These are phyloP conservation scores for thale cress (Arabidopsis thaliana) DNA, from an alignment of 345 rosid genomes.

Conservation along the genomic window TAIR10.1 NC_003076.8:2844001-2844500, in stretches of 20 bases:
- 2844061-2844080: slow-evolving; percentile 98
- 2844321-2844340: neutral
- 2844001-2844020: slow-evolving; percentile 19
- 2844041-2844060: slow-evolving; percentile 75
- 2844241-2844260: too few relatives aligned
- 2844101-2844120: slow-evolving; percentile 78
- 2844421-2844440: neutral
- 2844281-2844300: neutral
- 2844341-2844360: neutral
- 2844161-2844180: neutral
- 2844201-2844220: neutral
- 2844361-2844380: neutral
- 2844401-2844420: neutral
- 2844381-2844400: neutral
- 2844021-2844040: slow-evolving; percentile 33
- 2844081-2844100: slow-evolving; percentile 99
- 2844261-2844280: neutral
- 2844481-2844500: neutral
- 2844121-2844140: slow-evolving; percentile 55
- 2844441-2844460: neutral
- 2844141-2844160: neutral
- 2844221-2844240: too few relatives aligned
- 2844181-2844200: neutral
- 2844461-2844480: neutral
- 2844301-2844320: neutral